Evolutionary conservation across 2,329 filamentous ascomycete genomes (phyloP).

Genomic region (Cladosporium colombiae): DNA sequence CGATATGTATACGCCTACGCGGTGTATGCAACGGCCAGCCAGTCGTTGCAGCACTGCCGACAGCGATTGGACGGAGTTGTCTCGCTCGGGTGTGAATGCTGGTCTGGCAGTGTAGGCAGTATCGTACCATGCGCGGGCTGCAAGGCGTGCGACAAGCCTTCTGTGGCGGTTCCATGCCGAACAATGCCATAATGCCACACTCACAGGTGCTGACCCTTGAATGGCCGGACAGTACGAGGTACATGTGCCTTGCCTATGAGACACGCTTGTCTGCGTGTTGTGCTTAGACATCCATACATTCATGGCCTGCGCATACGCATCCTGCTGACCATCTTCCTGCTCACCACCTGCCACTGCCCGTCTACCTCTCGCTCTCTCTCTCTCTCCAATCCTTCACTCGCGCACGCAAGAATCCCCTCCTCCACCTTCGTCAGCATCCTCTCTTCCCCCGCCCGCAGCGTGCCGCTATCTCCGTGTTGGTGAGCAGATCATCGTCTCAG

Average conservation of each 20-base stretch:
- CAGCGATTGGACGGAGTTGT: background rate
- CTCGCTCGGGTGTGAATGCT: background rate
- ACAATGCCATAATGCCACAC: background rate
- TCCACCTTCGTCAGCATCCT: background rate
- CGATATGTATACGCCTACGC: background rate
- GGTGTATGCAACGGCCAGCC: too few relatives aligned
- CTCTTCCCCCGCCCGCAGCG: background rate
- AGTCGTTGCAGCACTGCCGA: background rate
- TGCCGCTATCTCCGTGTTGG: conserved; percentile 5
- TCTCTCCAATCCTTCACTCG: background rate
- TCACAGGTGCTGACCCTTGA: background rate
- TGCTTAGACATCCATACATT: background rate
- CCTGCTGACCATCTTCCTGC: background rate
- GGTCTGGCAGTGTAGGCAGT: background rate
- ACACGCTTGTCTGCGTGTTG: background rate
- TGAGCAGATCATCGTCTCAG: background rate
- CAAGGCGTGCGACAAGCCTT: conserved; percentile 12
- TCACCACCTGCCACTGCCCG: background rate
- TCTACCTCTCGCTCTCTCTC: too few relatives aligned
- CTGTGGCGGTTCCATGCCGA: background rate
- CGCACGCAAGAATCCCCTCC: background rate
- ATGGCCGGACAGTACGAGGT: background rate
- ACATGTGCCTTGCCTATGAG: background rate
- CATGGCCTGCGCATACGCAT: background rate
- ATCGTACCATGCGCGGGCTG: conserved; percentile 3